Conservation (phyloP, 345 rosid genomes). For the Eucalyptus sp. region DNA sequence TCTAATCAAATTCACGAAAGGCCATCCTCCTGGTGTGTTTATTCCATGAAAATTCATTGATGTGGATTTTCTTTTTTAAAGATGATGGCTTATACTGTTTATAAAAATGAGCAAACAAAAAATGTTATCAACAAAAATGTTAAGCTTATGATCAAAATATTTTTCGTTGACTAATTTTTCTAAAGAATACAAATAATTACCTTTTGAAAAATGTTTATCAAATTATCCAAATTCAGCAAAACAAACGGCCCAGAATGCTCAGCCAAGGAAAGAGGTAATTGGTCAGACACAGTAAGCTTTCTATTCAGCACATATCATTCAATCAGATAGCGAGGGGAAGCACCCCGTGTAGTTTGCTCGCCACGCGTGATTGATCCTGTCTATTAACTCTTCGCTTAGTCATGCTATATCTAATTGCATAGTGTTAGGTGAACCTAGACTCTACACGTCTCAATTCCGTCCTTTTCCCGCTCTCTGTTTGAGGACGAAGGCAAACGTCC, state of each 20-base stretch:
- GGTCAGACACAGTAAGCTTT: background rate
- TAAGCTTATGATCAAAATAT: too few relatives aligned
- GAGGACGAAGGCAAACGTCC: background rate
- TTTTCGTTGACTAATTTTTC: background rate
- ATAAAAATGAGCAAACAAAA: too few relatives aligned
- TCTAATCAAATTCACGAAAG: background rate
- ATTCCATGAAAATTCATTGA: background rate
- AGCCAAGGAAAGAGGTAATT: background rate
- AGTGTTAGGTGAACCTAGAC: background rate
- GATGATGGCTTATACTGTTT: fast-evolving
- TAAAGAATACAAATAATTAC: background rate
- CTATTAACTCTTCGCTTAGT: background rate
- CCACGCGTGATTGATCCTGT: background rate
- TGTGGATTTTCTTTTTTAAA: too few relatives aligned
- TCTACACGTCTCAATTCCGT: background rate
- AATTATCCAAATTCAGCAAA: background rate
- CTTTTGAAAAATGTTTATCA: fast-evolving
- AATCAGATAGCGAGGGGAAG: background rate
- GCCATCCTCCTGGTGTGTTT: background rate
- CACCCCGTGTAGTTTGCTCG: too few relatives aligned
- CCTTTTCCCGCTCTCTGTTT: background rate
- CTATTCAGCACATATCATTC: background rate
- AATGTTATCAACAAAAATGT: too few relatives aligned
- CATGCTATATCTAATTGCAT: background rate
- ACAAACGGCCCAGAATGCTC: background rate